Evolutionary conservation across 805 yeast genomes (phyloP).

Genomic region (Candida coquimbonensis): DNA sequence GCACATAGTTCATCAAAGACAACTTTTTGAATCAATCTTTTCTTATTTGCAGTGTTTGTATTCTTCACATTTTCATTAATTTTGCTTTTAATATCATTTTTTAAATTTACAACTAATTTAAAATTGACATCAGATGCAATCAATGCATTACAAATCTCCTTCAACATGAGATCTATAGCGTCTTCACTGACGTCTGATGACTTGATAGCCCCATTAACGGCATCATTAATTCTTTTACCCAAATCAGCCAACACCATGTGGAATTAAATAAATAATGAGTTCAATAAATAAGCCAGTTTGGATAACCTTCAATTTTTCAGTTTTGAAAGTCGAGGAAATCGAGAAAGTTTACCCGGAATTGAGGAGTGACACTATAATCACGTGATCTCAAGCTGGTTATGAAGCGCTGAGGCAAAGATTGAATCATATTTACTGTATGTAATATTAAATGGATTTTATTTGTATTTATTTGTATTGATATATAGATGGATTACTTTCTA

Average conservation of each 20-base stretch:
- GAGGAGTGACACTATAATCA: background rate
- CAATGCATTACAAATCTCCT: slow-evolving; percentile 84
- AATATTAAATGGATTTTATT: background rate
- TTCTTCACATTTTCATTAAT: slow-evolving; percentile 47
- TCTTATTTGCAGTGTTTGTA: slow-evolving; percentile 46
- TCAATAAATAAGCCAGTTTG: background rate
- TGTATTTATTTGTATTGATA: too few relatives aligned
- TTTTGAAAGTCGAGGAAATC: background rate
- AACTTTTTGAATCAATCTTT: slow-evolving; percentile 78
- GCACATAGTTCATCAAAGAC: slow-evolving; percentile 89
- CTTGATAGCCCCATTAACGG: slow-evolving; percentile 56
- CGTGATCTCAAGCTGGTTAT: background rate
- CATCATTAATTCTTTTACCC: slow-evolving; percentile 70
- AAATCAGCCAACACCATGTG: slow-evolving; percentile 73
- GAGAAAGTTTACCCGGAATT: background rate
- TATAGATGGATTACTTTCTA: slow-evolving; percentile 18
- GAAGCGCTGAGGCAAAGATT: too few relatives aligned
- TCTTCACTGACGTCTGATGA: slow-evolving; percentile 50
- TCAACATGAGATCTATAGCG: slow-evolving; percentile 66
- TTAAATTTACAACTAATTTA: slow-evolving; percentile 66
- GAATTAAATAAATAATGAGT: background rate
- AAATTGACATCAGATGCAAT: slow-evolving; percentile 93
- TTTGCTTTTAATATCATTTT: slow-evolving; percentile 60
- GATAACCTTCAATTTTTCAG: background rate
- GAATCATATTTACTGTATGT: too few relatives aligned